A percentile compares a stretch with the other conserved stretches of the same genome.
These are phyloP conservation scores for Irpex sp. DNA, from an alignment of 1,284 basidiomycete genomes.

Conservation along the genomic window DNA sequence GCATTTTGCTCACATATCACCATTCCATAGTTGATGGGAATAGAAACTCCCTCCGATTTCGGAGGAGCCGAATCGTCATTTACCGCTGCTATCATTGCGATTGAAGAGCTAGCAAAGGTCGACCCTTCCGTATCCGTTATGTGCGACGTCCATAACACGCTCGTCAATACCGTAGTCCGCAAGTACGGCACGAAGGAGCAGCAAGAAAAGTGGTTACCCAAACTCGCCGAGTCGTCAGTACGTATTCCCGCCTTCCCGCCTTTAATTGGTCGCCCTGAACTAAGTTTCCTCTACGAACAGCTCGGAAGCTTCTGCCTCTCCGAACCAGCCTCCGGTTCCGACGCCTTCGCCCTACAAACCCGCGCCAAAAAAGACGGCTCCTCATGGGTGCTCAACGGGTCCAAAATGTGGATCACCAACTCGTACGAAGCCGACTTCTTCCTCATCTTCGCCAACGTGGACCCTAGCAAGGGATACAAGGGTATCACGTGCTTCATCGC, in stretches of 20 bases:
- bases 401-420: constrained; percentile 99
- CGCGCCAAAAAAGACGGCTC: constrained; percentile 84
- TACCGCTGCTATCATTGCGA: constrained; percentile 93
- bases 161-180: constrained; percentile 94
- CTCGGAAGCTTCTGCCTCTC: constrained; percentile 96
- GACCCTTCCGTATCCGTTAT: constrained; percentile 97
- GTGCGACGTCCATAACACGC: constrained; percentile 98
- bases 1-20: neutral
- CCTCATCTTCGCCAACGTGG: constrained; percentile 93
- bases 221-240: constrained; percentile 77
- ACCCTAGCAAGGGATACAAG: constrained; percentile 96
- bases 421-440: constrained; percentile 94
- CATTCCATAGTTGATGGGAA: constrained; percentile 84
- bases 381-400: constrained; percentile 87
- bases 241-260: constrained; percentile 16
- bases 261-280: neutral
- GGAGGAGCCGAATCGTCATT: constrained; percentile 92
- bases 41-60: constrained; percentile 85
- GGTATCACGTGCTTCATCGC: constrained; percentile 98
- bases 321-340: constrained; percentile 90
- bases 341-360: constrained; percentile 96
- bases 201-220: constrained; percentile 87
- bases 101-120: constrained; percentile 95
- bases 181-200: constrained; percentile 85
- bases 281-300: constrained; percentile 35